Conservation (phyloP, 2,329 filamentous ascomycete genomes). For the Mycosphaerella sp. region DNA sequence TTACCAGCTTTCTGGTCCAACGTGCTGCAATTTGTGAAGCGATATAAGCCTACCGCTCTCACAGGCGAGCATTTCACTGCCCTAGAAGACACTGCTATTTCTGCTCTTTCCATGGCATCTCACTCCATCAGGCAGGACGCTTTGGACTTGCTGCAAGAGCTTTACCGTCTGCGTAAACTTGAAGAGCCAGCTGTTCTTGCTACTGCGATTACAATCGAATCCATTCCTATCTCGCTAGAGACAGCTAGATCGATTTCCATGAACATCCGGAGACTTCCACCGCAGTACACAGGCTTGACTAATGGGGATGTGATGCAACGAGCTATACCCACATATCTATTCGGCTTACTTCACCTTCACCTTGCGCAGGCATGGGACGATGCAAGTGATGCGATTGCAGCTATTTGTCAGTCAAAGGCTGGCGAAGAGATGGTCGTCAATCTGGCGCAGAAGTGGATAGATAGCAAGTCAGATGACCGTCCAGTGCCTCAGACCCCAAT, state of each 20-base stretch:
- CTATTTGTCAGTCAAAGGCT: slow-evolving; percentile 61
- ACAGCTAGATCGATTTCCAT: slow-evolving; percentile 73
- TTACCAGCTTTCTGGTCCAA: slow-evolving; percentile 28
- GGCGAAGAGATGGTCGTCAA: slow-evolving; percentile 68
- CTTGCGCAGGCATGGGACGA: slow-evolving; percentile 85
- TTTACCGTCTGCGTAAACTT: slow-evolving; percentile 47
- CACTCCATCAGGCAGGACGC: slow-evolving; percentile 67
- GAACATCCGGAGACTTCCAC: slow-evolving; percentile 71
- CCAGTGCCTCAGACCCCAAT: neutral
- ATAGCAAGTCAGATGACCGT: slow-evolving; percentile 36
- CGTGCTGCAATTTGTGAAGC: slow-evolving; percentile 20
- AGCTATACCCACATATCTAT: slow-evolving; percentile 74
- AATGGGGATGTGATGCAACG: slow-evolving; percentile 59
- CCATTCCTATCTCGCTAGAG: slow-evolving; percentile 68
- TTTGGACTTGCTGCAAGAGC: slow-evolving; percentile 61
- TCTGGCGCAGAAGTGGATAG: slow-evolving; percentile 72
- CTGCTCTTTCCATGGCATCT: slow-evolving; percentile 68
- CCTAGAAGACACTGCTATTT: slow-evolving; percentile 59
- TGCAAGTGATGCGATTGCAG: slow-evolving; percentile 65
- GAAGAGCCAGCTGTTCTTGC: slow-evolving; percentile 49
- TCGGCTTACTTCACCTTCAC: slow-evolving; percentile 81
- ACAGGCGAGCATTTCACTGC: slow-evolving; percentile 48
- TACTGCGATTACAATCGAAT: slow-evolving; percentile 71
- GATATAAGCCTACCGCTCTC: slow-evolving; percentile 9
- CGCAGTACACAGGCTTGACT: slow-evolving; percentile 54